Conservation (phyloP, 73 alveolate genomes). For the Paramecium pentaurelia region DNA sequence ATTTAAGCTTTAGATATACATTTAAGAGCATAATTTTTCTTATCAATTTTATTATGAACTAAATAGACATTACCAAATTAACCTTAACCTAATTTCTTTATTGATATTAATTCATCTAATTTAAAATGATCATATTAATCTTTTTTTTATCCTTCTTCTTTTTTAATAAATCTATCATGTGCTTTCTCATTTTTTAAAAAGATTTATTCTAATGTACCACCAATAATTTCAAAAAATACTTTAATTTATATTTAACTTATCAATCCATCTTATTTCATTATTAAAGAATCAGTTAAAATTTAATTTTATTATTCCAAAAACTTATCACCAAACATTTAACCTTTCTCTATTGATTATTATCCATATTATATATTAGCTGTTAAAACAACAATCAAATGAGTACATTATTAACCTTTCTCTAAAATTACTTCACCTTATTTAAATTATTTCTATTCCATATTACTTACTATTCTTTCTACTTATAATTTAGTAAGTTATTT, state of each 20-base stretch:
- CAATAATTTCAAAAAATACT: constrained; percentile 44
- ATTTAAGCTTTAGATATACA: constrained; percentile 56
- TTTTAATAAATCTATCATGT: constrained; percentile 54
- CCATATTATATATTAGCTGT: not conserved
- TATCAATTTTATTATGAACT: constrained; percentile 55
- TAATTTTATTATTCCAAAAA: not conserved
- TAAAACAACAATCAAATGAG: constrained; percentile 18
- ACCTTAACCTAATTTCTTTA: constrained; percentile 61
- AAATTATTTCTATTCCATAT: not conserved
- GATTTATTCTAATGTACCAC: constrained; percentile 51
- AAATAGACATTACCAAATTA: constrained; percentile 68
- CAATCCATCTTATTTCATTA: constrained; percentile 48
- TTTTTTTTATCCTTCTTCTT: constrained; percentile 50
- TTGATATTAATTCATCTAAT: constrained; percentile 45
- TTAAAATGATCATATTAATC: constrained; percentile 59
- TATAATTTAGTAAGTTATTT: constrained; percentile 51
- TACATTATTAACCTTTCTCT: constrained; percentile 9
- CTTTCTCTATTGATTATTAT: not conserved
- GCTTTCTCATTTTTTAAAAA: constrained; percentile 52
- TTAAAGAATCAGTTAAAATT: not conserved
- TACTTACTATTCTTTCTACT: constrained; percentile 54
- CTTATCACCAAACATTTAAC: constrained; percentile 34
- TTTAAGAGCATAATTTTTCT: constrained; percentile 60
- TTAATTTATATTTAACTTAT: constrained; percentile 3
- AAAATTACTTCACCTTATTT: constrained; percentile 25